phyloP scores from a whole-genome alignment of 1,284 basidiomycete genomes.

The Phylloporus sp. region DNA sequence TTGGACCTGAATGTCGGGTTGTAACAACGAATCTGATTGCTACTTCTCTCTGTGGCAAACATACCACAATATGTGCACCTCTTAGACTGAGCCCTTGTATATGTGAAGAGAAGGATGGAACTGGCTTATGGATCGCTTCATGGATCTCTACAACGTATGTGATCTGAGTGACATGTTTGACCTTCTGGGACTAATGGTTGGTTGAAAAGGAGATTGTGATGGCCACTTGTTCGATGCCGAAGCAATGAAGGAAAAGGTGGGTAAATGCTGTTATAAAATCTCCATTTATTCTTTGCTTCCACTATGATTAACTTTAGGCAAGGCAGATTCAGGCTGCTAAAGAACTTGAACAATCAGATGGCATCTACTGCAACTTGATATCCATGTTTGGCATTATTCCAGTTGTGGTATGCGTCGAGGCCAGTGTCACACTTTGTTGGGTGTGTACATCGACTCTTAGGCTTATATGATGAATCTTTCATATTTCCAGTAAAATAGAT shows the following conservation, averaged over 20 bases:
- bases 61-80: neutral
- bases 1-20: neutral
- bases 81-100: neutral
- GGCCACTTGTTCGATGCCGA: neutral
- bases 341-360: conserved; percentile 90
- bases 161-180: neutral
- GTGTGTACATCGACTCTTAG: no score
- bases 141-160: neutral
- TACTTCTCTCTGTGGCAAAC: neutral
- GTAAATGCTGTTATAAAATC: neutral
- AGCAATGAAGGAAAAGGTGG: neutral
- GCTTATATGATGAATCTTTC: conserved; percentile 58
- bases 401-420: conserved; percentile 98
- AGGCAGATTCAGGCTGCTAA: conserved; percentile 95
- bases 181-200: neutral
- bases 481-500: neutral
- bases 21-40: neutral
- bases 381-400: conserved; percentile 98
- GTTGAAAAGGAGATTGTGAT: neutral
- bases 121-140: neutral
- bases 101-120: neutral
- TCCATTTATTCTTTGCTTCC: neutral
- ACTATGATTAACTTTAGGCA: conserved; percentile 58
- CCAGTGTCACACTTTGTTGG: conserved; percentile 96
- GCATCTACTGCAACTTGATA: conserved; percentile 99